Base-by-base conservation (phyloP, 768 basidiomycete genomes). In the Boletellus emodensis region DNA sequence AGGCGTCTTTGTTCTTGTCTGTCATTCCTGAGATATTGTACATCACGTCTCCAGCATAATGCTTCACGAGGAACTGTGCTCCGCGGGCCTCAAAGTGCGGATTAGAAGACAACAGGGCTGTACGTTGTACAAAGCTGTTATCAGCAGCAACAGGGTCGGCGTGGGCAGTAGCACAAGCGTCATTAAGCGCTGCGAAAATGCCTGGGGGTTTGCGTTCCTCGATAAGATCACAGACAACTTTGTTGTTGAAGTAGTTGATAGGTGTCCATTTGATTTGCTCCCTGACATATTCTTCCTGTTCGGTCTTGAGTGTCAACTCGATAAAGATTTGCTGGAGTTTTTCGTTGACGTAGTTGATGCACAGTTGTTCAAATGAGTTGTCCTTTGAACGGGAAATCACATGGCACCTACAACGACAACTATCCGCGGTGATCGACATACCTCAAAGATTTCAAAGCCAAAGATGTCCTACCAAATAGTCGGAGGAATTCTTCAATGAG, bases 331-430 rank as follows among this genome's bases (percentile, higher is more conserved):
- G 95, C 61, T 99, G 95, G 22, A 99, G 80, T 72, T 99, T 99
- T 72, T 99, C 96, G 77, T 99, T 99, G 74, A 98, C 96, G 62
- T 99, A 99, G 75, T 99, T 99, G 79, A 99, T 99, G 74, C 96
- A 99, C 17, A 99, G 83, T 70, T 99, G 94, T 65, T 94, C 93
- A 63, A 94, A 94, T 5, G 91, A 93, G 69, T 95, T 95, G 68
- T 94, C 90, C 87, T 94, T 58, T 18, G 28, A 87, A 59, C 45
- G 40, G 15, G 15, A 47, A 45, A 9, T 24, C 8, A 33, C 53
- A 18, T 10, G 24, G 33, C 44, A 45, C 49, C 51, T 53, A 38
- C 34, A 18, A 59, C 6, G 24, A 32, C 14, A 39, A 40, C n/a
- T 6, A n/a, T 26, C 15, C 15, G 34, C 15, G 35, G 6, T 14